Evolutionary conservation across 2,329 filamentous ascomycete genomes (phyloP).

Genomic region (Endoconidiophora polonica): DNA sequence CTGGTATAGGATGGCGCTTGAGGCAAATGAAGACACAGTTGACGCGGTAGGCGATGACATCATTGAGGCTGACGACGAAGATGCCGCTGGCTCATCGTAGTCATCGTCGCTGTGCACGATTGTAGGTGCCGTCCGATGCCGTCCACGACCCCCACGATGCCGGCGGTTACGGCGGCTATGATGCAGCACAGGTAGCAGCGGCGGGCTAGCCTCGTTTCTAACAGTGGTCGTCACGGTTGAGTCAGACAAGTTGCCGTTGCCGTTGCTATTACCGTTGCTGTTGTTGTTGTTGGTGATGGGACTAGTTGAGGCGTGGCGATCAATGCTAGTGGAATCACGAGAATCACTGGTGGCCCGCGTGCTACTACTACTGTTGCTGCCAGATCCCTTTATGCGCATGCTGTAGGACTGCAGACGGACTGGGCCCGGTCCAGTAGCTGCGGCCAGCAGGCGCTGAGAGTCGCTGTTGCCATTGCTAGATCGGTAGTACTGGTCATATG

Average conservation of each 20-base stretch:
- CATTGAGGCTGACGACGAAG: slow-evolving; percentile 6
- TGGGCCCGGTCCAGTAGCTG: background rate
- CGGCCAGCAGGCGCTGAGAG: too few species aligned
- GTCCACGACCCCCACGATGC: background rate
- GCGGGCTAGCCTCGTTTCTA: background rate
- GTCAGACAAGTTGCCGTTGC: slow-evolving; percentile 4
- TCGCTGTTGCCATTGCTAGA: too few species aligned
- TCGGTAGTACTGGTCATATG: too few species aligned
- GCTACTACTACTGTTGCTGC: too few species aligned
- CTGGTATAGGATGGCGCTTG: too few species aligned
- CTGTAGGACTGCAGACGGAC: background rate
- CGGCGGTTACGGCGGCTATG: background rate
- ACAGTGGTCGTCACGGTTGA: slow-evolving; percentile 8
- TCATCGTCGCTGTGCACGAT: slow-evolving; percentile 2
- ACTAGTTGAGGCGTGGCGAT: too few species aligned
- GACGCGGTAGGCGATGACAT: slow-evolving; percentile 2
- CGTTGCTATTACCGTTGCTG: background rate
- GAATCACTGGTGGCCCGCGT: too few species aligned
- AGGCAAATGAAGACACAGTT: too few species aligned
- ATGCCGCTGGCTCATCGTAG: slow-evolving; percentile 3
- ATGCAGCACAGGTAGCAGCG: background rate
- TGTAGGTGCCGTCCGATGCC: background rate
- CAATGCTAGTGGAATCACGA: too few species aligned
- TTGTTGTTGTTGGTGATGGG: background rate
- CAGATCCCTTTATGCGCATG: background rate